phyloP scores from a whole-genome alignment of 148 eudicot genomes.

The Chenopodium quinoa region DNA sequence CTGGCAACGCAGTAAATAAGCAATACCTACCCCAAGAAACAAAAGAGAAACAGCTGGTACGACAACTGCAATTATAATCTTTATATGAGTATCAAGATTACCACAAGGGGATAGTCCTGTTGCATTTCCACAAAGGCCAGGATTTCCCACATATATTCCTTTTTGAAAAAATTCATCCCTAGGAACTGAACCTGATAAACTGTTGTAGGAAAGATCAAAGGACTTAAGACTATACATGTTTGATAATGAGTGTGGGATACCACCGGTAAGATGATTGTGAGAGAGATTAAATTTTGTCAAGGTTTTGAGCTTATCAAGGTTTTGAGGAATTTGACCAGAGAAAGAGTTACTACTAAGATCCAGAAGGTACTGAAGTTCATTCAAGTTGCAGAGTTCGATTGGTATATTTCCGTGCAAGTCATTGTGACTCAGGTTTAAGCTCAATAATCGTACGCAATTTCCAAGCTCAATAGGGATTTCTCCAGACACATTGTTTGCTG shows the following conservation, averaged over 20 bases:
- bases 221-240: constrained; percentile 50
- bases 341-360: constrained; percentile 77
- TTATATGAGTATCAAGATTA: constrained; percentile 21
- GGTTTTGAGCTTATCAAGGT: constrained; percentile 43
- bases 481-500: constrained; percentile 54
- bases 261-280: constrained; percentile 65
- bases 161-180: constrained; percentile 29
- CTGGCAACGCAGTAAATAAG: constrained; percentile 10
- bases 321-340: constrained; percentile 55
- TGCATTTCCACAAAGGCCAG: constrained; percentile 60
- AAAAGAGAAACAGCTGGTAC: constrained; percentile 39
- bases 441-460: constrained; percentile 39
- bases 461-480: constrained; percentile 52
- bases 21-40: constrained; percentile 36
- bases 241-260: constrained; percentile 47
- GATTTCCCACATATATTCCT: constrained; percentile 53
- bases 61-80: constrained; percentile 32
- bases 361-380: constrained; percentile 41
- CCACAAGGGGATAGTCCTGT: constrained; percentile 52
- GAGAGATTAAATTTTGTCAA: constrained; percentile 64
- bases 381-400: constrained; percentile 50
- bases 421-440: constrained; percentile 67
- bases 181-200: constrained; percentile 62
- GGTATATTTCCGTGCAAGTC: constrained; percentile 60
- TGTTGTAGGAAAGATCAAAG: constrained; percentile 68